phyloP scores from a whole-genome alignment of 768 basidiomycete genomes.

The Arthromyces matolae region DNA sequence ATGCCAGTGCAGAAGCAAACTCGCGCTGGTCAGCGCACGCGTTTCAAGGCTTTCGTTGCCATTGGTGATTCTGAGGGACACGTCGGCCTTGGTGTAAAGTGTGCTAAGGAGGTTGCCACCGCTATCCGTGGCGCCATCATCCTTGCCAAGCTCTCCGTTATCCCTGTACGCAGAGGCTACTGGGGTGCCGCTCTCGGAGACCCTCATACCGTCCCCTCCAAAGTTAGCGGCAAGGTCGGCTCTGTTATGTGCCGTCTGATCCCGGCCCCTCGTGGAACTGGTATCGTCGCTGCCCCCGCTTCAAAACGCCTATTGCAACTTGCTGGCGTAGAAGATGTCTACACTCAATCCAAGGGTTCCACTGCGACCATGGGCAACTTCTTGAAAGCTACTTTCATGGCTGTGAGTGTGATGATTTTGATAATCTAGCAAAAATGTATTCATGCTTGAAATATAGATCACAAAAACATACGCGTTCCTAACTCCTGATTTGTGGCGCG shows the following conservation, averaged over 20 bases:
- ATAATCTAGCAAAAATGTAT: neutral
- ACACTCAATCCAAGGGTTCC: conserved; percentile 97
- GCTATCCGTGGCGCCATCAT: conserved; percentile 99
- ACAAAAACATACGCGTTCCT: conserved; percentile 98
- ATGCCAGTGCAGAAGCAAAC: conserved; percentile 99
- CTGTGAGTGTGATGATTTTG: conserved; percentile 47
- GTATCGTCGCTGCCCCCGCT: conserved; percentile 98
- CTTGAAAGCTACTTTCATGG: conserved; percentile 94
- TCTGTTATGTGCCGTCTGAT: conserved; percentile 99
- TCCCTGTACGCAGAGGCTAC: conserved; percentile 98
- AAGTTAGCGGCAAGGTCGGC: conserved; percentile 97
- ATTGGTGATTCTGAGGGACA: conserved; percentile 99
- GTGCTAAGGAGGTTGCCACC: conserved; percentile 99
- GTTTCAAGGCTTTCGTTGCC: conserved; percentile 99
- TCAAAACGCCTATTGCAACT: conserved; percentile 95
- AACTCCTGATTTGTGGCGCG: conserved; percentile 96
- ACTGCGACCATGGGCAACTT: conserved; percentile 99
- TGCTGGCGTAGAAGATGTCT: conserved; percentile 96
- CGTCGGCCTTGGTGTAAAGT: conserved; percentile 99
- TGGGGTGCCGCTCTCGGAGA: conserved; percentile 99
- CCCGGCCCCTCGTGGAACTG: conserved; percentile 97
- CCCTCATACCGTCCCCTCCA: conserved; percentile 98
- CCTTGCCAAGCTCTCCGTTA: conserved; percentile 94
- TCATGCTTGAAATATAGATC: conserved; percentile 48
- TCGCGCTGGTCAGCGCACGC: conserved; percentile 97